Evolutionary conservation across 345 rosid genomes (phyloP).

Genomic region (Lumnitzera racemosa): DNA sequence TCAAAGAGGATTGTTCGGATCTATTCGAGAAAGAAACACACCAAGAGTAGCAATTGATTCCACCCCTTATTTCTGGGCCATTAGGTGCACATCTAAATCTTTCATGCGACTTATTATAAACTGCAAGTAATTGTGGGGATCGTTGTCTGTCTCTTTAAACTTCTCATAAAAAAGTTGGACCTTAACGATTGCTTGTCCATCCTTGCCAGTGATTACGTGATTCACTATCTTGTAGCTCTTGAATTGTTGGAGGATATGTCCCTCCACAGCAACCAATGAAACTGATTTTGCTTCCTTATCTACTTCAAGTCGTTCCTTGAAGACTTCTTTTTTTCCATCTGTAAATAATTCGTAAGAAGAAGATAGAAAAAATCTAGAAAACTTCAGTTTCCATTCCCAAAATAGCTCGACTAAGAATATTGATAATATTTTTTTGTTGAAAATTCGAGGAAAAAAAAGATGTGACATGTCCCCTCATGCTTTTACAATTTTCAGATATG

Average conservation of each 20-base stretch:
- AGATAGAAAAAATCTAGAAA: too few species aligned
- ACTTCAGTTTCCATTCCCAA: too few species aligned
- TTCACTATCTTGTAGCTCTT: conserved; percentile 1
- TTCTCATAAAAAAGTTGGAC: neutral
- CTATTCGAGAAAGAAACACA: too few species aligned
- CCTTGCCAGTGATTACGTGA: neutral
- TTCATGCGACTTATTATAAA: neutral
- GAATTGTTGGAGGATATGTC: conserved; percentile 4
- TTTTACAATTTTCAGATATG: too few species aligned
- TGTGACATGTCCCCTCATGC: too few species aligned
- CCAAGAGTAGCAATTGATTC: too few species aligned
- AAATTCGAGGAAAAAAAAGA: too few species aligned
- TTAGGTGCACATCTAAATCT: neutral
- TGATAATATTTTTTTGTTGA: too few species aligned
- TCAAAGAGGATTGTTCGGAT: too few species aligned
- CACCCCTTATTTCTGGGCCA: too few species aligned
- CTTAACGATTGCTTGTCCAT: neutral
- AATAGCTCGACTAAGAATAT: too few species aligned
- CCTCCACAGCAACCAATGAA: conserved; percentile 3
- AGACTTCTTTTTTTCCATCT: conserved; percentile 3
- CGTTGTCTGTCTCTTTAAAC: neutral
- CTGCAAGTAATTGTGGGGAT: neutral
- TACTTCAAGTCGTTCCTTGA: conserved; percentile 2
- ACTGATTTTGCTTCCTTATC: conserved; percentile 3
- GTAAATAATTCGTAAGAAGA: neutral